Evolutionary conservation across 345 rosid genomes (phyloP).

Genomic region (Psidium friedrichsthalianum): DNA sequence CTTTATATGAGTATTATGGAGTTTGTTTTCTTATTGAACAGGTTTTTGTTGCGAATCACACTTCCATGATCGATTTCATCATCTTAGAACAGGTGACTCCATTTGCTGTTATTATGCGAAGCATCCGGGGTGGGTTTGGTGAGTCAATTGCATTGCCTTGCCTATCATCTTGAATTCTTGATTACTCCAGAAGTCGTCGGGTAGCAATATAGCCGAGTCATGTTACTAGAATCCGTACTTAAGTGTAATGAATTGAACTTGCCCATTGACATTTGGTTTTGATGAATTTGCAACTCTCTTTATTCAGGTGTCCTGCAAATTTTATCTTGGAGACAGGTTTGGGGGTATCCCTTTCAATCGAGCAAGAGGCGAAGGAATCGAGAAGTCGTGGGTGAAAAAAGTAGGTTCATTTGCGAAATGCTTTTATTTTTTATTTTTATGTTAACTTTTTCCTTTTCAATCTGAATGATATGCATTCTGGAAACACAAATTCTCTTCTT

Average conservation of each 20-base stretch:
- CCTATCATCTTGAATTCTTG: background rate
- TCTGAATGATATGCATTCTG: background rate
- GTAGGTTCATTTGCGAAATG: conserved; percentile 29
- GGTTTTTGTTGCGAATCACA: conserved; percentile 97
- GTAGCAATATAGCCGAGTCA: background rate
- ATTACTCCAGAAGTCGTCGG: background rate
- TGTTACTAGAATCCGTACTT: background rate
- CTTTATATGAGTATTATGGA: background rate
- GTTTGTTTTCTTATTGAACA: conserved; percentile 20
- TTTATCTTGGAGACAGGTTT: conserved; percentile 84
- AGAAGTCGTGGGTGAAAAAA: conserved; percentile 71
- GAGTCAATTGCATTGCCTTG: conserved; percentile 19
- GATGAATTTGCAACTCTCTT: background rate
- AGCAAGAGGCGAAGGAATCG: conserved; percentile 90
- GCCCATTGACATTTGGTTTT: background rate
- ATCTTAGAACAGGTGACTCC: conserved; percentile 95
- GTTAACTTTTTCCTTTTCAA: background rate
- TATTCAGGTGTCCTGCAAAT: conserved; percentile 70
- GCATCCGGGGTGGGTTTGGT: conserved; percentile 99
- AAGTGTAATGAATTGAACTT: background rate
- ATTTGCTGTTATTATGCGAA: conserved; percentile 98
- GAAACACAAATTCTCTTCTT: background rate
- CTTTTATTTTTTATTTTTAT: background rate
- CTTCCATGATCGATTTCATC: conserved; percentile 98
- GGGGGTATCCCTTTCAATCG: conserved; percentile 99